Evolutionary conservation across 345 rosid genomes (phyloP).

Genomic region (Clarkia xantiana): DNA sequence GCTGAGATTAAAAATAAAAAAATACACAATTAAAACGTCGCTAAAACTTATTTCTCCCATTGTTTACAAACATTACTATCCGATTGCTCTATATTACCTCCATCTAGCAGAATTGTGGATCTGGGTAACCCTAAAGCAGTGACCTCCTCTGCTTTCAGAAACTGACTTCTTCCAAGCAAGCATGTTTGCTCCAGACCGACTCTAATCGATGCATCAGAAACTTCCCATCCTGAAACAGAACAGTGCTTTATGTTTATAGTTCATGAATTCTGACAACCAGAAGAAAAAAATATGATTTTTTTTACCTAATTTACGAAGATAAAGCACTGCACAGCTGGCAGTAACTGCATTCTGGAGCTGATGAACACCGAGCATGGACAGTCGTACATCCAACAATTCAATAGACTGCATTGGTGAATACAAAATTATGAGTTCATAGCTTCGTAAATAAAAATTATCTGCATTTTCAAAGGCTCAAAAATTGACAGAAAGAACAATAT

Average conservation of each 20-base stretch:
- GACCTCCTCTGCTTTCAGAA: slow-evolving; percentile 44
- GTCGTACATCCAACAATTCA: slow-evolving; percentile 42
- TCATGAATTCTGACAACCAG: not conserved
- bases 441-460: not conserved
- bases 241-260: not conserved
- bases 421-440: not conserved
- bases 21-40: not conserved
- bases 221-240: slow-evolving; percentile 43
- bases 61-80: too few relatives aligned
- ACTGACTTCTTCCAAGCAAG: slow-evolving; percentile 80
- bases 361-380: slow-evolving; percentile 72
- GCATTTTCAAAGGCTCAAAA: not conserved
- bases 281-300: slow-evolving; percentile 1
- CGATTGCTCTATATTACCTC: slow-evolving; percentile 25
- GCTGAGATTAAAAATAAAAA: slow-evolving; percentile 27
- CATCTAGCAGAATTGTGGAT: slow-evolving; percentile 69
- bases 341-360: slow-evolving; percentile 83
- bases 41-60: too few relatives aligned
- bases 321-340: slow-evolving; percentile 58
- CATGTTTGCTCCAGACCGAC: slow-evolving; percentile 28
- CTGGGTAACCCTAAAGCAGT: slow-evolving; percentile 45
- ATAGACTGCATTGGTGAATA: slow-evolving; percentile 28
- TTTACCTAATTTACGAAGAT: slow-evolving; percentile 59
- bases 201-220: slow-evolving; percentile 48
- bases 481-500: not conserved